A percentile compares a stretch with the other conserved stretches of the same genome.
Evolutionary conservation across 2,329 filamentous ascomycete genomes (phyloP).

Genomic region (Escovopsis weberi): DNA sequence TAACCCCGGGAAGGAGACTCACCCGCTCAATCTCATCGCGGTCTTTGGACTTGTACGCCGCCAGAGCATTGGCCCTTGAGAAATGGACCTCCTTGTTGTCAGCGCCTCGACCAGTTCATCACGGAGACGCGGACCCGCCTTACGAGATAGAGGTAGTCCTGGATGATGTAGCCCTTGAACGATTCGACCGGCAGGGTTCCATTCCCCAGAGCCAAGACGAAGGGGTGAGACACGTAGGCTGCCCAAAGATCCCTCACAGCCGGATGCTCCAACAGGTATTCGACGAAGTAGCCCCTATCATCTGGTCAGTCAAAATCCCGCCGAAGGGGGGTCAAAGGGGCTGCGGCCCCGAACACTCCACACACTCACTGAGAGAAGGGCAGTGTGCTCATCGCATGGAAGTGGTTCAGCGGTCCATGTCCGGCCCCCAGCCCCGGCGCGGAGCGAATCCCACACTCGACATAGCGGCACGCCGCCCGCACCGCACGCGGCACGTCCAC

Average conservation of each 20-base stretch:
- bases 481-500: conserved; percentile 44
- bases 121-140: conserved; percentile 9
- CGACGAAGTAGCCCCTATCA: conserved; percentile 58
- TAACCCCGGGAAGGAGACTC: conserved; percentile 14
- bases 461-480: conserved; percentile 52
- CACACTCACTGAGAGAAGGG: conserved; percentile 49
- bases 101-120: too few species aligned
- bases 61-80: conserved; percentile 70
- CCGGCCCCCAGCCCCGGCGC: conserved; percentile 50
- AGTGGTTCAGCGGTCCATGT: conserved; percentile 63
- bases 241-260: conserved; percentile 66
- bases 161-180: conserved; percentile 80
- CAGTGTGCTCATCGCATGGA: conserved; percentile 53
- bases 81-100: conserved; percentile 54
- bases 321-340: too few species aligned
- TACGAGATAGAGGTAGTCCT: conserved; percentile 85
- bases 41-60: conserved; percentile 67
- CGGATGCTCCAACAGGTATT: conserved; percentile 62
- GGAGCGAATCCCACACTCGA: conserved; percentile 55
- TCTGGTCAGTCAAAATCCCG: background rate
- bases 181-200: conserved; percentile 59
- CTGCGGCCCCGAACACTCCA: too few species aligned
- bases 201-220: conserved; percentile 62
- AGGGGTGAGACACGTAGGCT: conserved; percentile 65
- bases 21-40: conserved; percentile 60